These are phyloP conservation scores for Cordyceps javanica DNA, from an alignment of 2,329 filamentous ascomycete species.

Conservation along the genomic window DNA sequence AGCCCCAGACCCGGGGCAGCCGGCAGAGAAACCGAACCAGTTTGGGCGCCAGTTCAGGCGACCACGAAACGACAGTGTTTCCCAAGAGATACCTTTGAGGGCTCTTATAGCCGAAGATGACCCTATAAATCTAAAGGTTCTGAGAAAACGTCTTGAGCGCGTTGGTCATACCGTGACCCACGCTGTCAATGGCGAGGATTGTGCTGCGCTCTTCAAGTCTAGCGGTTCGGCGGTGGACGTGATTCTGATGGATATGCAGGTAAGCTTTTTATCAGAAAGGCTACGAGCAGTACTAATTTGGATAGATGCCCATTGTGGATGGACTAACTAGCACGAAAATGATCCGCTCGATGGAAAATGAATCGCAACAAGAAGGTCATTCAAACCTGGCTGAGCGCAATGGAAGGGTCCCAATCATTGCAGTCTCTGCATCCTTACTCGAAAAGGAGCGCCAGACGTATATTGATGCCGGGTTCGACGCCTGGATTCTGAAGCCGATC, in stretches of 20 bases:
- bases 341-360: constrained; percentile 68
- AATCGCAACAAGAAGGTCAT: constrained; percentile 38
- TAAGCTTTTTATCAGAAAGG: constrained; percentile 33
- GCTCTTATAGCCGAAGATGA: constrained; percentile 84
- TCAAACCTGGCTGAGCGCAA: constrained; percentile 55
- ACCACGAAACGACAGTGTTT: constrained; percentile 6
- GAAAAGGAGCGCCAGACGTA: constrained; percentile 66
- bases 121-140: constrained; percentile 76
- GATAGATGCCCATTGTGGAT: constrained; percentile 86
- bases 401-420: constrained; percentile 72
- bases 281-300: neutral
- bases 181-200: constrained; percentile 80
- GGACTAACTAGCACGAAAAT: constrained; percentile 76
- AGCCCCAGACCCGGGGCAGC: neutral
- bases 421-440: constrained; percentile 75
- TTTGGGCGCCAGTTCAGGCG: neutral
- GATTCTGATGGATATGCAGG: constrained; percentile 90
- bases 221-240: constrained; percentile 62
- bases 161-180: constrained; percentile 64
- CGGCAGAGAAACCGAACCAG: neutral
- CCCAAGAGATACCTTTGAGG: constrained; percentile 25
- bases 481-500: constrained; percentile 86
- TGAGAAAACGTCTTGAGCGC: constrained; percentile 74
- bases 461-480: constrained; percentile 75
- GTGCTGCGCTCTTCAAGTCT: constrained; percentile 63